Evolutionary conservation across 306 rosid genomes (phyloP), one percentile per base, ranked within the genome.

Genomic region (Potentilla sterilis): DNA sequence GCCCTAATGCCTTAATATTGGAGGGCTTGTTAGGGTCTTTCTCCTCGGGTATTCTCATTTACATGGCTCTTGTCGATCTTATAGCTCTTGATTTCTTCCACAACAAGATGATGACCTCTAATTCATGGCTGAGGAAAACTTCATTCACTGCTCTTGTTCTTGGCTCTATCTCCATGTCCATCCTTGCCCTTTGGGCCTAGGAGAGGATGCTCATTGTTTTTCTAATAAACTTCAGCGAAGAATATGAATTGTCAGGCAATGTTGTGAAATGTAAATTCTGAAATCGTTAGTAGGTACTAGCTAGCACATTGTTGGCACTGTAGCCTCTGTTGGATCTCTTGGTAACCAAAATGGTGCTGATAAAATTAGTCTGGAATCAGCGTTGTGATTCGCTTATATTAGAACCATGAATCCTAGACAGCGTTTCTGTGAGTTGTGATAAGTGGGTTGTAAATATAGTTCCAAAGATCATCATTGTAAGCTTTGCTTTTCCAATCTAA

Each of bases 51-150:
- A 88, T 92, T 66, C 89, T 95, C 2, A 90, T 95, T 32, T 95
- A 95, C 85, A 95, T 95, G 98, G 98, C 92, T 35, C 91, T 95
- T 3, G 98, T 95, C 5, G 98, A 95, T 64, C 97, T 95, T 38
- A 86, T 95, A 54, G 91, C 98, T 18, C 81, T 80, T 35, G 97
- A 95, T 86, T 95, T 95, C 90, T 95, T 95, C 75, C 97, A 95
- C 80, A 95, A 90, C 89, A 92, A 95, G 82, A 76, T 95, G 82
- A 87, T 92, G 82, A 89, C 54, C 78, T 88, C 97, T 1, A 75
- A 73, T 75, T 77, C 73, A 15, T 35, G 51, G 52, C 58, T 95
- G 76, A 90, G 93, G 64, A 92, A 86, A 80, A 79, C 73, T 4
- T 92, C 92, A 37, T 92, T 87, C 75, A 42, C 86, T 37, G 98